These are phyloP conservation scores for Dendrobium chrysotoxum DNA, from an alignment of 106 monocot genomes.

Conservation along the genomic window DNA sequence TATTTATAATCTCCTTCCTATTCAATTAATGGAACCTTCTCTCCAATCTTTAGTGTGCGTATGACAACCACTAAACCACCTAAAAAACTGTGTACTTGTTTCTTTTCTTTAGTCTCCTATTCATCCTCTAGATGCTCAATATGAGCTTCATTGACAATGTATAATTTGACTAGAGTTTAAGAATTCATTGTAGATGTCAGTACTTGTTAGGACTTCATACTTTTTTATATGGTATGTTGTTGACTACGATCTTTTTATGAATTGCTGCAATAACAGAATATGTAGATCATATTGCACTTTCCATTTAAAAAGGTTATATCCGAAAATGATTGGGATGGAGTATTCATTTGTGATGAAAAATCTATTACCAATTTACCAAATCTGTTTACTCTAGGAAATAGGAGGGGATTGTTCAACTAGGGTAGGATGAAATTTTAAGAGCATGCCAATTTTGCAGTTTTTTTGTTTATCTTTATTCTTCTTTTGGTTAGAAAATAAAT, in stretches of 20 bases:
- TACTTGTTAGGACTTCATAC: too few relatives aligned
- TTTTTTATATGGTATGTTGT: neutral
- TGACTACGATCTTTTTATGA: neutral
- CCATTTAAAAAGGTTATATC: neutral
- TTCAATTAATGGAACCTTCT: too few relatives aligned
- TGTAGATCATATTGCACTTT: neutral
- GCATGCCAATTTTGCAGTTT: neutral
- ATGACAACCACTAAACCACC: too few relatives aligned
- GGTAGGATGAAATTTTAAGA: neutral
- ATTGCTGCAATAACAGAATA: neutral
- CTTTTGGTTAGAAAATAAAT: neutral
- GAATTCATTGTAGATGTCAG: too few relatives aligned
- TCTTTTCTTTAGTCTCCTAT: too few relatives aligned
- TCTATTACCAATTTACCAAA: neutral
- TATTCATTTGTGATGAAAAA: neutral
- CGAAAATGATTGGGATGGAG: neutral
- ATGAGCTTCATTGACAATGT: too few relatives aligned
- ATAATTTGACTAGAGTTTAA: too few relatives aligned
- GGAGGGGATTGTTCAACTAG: neutral
- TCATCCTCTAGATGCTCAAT: too few relatives aligned
- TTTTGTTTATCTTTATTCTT: neutral
- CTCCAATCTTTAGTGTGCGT: too few relatives aligned
- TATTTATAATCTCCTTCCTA: too few relatives aligned
- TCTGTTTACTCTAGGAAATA: neutral
- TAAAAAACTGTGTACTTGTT: too few relatives aligned